phyloP scores from a whole-genome alignment of 495 filamentous ascomycete species.

The Aspergillus avenaceus region DNA sequence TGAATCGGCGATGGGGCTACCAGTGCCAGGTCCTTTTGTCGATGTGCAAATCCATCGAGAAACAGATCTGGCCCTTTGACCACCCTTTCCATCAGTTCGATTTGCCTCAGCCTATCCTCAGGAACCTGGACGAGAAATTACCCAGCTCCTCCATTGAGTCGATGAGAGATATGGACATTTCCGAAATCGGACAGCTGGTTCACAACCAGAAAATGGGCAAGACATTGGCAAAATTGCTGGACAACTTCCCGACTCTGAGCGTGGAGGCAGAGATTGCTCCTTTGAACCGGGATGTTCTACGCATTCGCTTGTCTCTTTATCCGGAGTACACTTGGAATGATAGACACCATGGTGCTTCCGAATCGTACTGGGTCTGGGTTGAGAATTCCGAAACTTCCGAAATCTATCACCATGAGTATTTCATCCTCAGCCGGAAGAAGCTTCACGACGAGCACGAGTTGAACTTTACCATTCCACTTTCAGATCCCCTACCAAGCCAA shows the following conservation, averaged over 20 bases:
- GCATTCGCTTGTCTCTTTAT: conserved; percentile 77
- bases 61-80: conserved; percentile 87
- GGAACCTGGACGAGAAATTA: conserved; percentile 74
- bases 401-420: conserved; percentile 97
- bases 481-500: conserved; percentile 87
- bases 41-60: conserved; percentile 94
- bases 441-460: conserved; percentile 92
- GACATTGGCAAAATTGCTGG: conserved; percentile 72
- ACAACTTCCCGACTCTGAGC: conserved; percentile 87
- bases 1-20: conserved; percentile 91
- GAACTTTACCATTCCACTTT: conserved; percentile 93
- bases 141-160: conserved; percentile 70
- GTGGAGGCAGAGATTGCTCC: conserved; percentile 94
- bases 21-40: conserved; percentile 87
- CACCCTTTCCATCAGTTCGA: conserved; percentile 96
- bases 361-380: conserved; percentile 98
- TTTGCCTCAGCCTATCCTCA: conserved; percentile 74
- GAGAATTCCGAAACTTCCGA: conserved; percentile 97
- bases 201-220: conserved; percentile 85
- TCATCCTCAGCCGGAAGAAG: conserved; percentile 85
- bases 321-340: conserved; percentile 97
- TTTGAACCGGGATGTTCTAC: conserved; percentile 87
- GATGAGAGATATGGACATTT: conserved; percentile 83
- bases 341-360: conserved; percentile 85
- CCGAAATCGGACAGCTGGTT: conserved; percentile 88